Percentiles rank a stretch among this genome's conserved stretches.
Conservation (phyloP, 2,329 filamentous ascomycete species). For the Beauveria rudraprayagi region DNA sequence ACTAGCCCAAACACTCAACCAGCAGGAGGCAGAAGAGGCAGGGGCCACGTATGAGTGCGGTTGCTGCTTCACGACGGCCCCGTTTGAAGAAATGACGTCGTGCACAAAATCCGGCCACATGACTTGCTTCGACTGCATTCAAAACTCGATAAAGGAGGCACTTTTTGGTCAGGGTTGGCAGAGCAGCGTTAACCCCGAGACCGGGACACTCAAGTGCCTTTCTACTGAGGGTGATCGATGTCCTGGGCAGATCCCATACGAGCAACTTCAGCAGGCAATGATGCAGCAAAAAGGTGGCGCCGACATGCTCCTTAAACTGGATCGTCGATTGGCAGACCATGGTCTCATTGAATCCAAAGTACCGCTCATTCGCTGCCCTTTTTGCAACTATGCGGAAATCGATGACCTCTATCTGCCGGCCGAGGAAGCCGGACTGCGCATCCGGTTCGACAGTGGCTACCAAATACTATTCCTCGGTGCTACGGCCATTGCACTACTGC, state of each 20-base stretch:
- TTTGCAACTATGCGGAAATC: conserved; percentile 84
- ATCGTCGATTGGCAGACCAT: conserved; percentile 72
- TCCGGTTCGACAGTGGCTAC: conserved; percentile 44
- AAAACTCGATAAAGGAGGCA: conserved; percentile 73
- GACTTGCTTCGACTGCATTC: conserved; percentile 76
- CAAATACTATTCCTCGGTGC: conserved; percentile 43
- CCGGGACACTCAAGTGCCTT: conserved; percentile 74
- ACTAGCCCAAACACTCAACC: conserved; percentile 47
- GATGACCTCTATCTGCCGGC: conserved; percentile 64
- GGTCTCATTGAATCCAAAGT: conserved; percentile 64
- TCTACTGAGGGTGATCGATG: conserved; percentile 67
- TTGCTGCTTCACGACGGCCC: conserved; percentile 65
- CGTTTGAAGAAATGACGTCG: conserved; percentile 68
- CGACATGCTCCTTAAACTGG: conserved; percentile 66
- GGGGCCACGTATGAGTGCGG: conserved; percentile 60
- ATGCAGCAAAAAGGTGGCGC: conserved; percentile 58
- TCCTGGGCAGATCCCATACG: conserved; percentile 59
- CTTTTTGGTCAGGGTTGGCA: conserved; percentile 91
- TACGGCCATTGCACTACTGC: conserved; percentile 46
- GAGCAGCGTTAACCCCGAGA: conserved; percentile 64
- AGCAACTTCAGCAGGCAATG: conserved; percentile 67
- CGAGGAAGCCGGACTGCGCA: conserved; percentile 44
- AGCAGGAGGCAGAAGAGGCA: conserved; percentile 48
- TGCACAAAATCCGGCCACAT: conserved; percentile 63
- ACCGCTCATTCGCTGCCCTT: conserved; percentile 76